Base-by-base conservation (phyloP, 2,329 filamentous ascomycete genomes). In the Penicillium rolfsii region DNA sequence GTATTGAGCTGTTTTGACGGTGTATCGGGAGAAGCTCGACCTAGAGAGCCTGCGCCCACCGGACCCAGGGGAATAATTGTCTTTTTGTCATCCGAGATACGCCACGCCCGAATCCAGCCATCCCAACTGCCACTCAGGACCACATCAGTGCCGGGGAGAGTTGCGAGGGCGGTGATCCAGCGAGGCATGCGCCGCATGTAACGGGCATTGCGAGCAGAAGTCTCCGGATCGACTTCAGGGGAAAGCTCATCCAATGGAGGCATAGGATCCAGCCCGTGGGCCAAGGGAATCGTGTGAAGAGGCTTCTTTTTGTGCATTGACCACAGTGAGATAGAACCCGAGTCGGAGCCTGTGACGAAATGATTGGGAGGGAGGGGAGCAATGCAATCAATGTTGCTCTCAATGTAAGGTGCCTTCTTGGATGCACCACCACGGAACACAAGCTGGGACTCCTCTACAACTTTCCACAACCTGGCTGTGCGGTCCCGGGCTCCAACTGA, bases 311-410 rank as follows among this genome's bases (percentile, higher is more conserved):
- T 97, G 74, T 93, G 86, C 24, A 93, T 83, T 62, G 88, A 92
- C 94, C 94, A 98, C 12, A 98, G 84, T 0, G 88, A 89, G 55
- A 99, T 82, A 5, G 89, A 86, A 56, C 95, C 95, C 69, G 95
- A 97, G 78, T 99, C 94, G 60, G 91, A 91, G 24, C 94, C 95
- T 0, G 95, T 99, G 63, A 99, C 88, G 73, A 98, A 99, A 88
- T 89, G 73, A 89, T 89, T 71, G 90, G 93, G 77, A 90, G 95
- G 72, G n/a, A 99, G 85, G 81, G 96, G 92, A 60, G 93, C 90
- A 28, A 98, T 87, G 62, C 93, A 89, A 77, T 99, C 95, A 77
- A 97, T 93, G 73, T 89, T 96, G 58, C 93, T 94, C 76, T 97
- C 87, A 46, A 84, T 80, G 63, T 87, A 86, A 9, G 78, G 70